Conservation (phyloP, 495 filamentous ascomycete species). For the Penicillium waksmanii region DNA sequence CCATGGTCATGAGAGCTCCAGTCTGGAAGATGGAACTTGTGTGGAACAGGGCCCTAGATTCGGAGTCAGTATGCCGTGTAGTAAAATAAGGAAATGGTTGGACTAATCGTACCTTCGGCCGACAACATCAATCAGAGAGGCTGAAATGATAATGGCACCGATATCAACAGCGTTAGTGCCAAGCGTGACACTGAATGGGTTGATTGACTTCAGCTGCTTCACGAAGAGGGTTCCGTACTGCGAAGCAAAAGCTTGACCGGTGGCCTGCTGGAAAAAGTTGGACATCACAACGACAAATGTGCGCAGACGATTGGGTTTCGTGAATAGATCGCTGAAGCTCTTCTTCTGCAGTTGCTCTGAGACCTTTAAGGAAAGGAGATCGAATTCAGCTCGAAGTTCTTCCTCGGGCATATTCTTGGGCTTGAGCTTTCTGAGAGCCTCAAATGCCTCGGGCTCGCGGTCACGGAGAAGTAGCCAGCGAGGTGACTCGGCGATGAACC, state of each 20-base stretch:
- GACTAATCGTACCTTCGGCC: slow-evolving; percentile 18
- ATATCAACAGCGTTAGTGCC: slow-evolving; percentile 25
- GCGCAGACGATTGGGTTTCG: slow-evolving; percentile 30
- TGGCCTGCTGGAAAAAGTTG: slow-evolving; percentile 41
- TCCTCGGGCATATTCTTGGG: slow-evolving; percentile 21
- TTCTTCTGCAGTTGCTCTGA: slow-evolving; percentile 22
- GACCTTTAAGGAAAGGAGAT: slow-evolving; percentile 13
- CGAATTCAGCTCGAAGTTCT: slow-evolving; percentile 15
- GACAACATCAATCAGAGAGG: slow-evolving; percentile 13
- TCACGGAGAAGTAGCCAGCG: slow-evolving; percentile 39
- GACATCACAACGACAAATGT: slow-evolving; percentile 35
- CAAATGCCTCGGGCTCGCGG: slow-evolving; percentile 29
- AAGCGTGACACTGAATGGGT: slow-evolving; percentile 33
- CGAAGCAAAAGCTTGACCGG: slow-evolving; percentile 36
- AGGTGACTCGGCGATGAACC: slow-evolving; percentile 40
- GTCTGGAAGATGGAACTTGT: slow-evolving; percentile 21
- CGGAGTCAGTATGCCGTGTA: not conserved
- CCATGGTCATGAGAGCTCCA: slow-evolving; percentile 25
- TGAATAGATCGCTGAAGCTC: slow-evolving; percentile 34
- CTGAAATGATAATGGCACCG: slow-evolving; percentile 15
- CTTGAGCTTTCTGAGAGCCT: slow-evolving; percentile 11
- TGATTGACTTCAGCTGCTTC: slow-evolving; percentile 35
- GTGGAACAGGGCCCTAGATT: slow-evolving; percentile 13
- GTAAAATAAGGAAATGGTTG: not conserved
- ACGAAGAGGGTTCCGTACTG: slow-evolving; percentile 41